Evolutionary conservation across 2,329 filamentous ascomycete genomes (phyloP), one percentile per base, ranked within the genome.

Genomic region (Tolypocladium inflatum): DNA sequence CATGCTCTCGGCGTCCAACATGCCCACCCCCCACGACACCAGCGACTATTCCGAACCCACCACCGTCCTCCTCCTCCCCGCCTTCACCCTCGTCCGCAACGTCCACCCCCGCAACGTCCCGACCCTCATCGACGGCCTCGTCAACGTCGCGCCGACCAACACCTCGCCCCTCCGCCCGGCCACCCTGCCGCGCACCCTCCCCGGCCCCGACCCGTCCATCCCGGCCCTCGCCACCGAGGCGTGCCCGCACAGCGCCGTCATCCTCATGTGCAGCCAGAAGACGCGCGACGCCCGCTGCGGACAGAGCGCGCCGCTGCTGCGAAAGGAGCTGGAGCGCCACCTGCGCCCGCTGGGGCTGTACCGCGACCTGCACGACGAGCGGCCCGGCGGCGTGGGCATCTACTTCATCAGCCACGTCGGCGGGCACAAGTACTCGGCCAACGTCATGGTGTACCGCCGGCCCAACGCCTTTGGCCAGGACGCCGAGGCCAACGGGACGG

Each of bases 331-430:
- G 57, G 91, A 96, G 76, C 83, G 93, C 1, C 91, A 97, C 70
- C 80, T 97, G 41, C 86, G 91, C 0, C 89, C 90, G 1, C 78
- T 96, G 15, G 92, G 91, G 0, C 76, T 99, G 23, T 92, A 88
- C 71, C 86, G 94, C 37, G 93, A 97, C 69, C 75, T 94, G 53
- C 85, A 95, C 68, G 94, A 99, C 70, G 86, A 91, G 71, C 78
- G 94, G 59, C 91, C 92, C 0, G 93, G 93, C 13, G 94, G 94
- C 15, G 93, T 97, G 7, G 93, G 91, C 0, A 90, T 99, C 63
- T 96, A 96, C 75, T 97, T 97, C 70, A 95, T 97, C 68, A 93
- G 86, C 64, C 94, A 99, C 69, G 91, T 97, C 3, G 94, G 94
- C 35, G 94, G 94, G 0, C 94, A 99, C 78, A 97, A 97, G 76